Base-by-base conservation (phyloP, 495 filamentous ascomycete species). In the Aspergillus conjunctus region DNA sequence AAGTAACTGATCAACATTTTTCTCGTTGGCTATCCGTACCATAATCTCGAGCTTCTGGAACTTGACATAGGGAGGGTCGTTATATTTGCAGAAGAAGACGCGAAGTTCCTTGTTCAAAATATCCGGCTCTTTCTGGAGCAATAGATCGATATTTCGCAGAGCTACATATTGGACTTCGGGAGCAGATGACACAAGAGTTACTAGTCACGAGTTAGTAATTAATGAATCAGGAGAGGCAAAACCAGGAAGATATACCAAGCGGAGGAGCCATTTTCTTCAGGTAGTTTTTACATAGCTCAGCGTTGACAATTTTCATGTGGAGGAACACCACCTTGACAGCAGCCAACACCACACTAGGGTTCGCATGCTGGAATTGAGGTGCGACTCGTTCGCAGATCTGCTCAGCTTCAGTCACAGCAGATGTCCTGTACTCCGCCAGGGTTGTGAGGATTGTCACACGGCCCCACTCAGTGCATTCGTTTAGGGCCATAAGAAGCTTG, bases 41-140 rank as follows among this genome's bases (percentile, higher is more conserved):
- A 98, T 98, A 58, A 98, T 98, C 68, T 98, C 94, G 48, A 98
- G 86, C 62, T 98, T 98, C 73, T 97, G 88, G 32, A 98, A 85
- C 71, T 98, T 98, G 74, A 98, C 89, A 68, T 98, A 98, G 15
- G 91, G 92, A 1, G 94, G 94, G 69, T 98, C 94, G 71, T 98
- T 97, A 79, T 98, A 98, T 78, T 98, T 98, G 87, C 94, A 98
- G 79, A 98, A 98, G 79, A 98, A 98, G 2, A 98, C 94, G 50
- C 94, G 87, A 53, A 98, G 87, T 74, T 98, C 94, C 72, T 98
- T 98, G 77, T 90, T 94, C 2, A 98, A 80, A 51, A 98, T 97
- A 68, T 96, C 93, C 2, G 94, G 93, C 65, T 96, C 91, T 64
- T 96, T 93, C 73, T 98, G 94, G 34, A 98, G 81, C 6, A 98